Base-by-base conservation (phyloP, 169 alveolate species). In the Plasmodium gonderi region DNA sequence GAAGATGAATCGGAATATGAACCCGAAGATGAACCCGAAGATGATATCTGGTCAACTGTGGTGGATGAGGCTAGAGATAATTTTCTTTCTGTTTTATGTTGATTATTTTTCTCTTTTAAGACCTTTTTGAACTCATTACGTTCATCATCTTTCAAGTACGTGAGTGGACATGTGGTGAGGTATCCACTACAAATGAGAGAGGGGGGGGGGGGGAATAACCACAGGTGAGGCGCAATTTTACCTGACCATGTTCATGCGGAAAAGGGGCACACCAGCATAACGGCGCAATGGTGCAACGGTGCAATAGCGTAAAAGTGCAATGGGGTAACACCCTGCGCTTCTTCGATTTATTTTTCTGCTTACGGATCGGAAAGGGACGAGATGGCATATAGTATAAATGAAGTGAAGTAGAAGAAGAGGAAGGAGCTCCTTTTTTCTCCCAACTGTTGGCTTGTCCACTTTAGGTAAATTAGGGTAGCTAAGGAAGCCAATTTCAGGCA, bases 351-450 rank as follows among this genome's bases (percentile, higher is more conserved):
- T 14, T 82, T 72, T 78, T 31, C 11, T 79, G 26, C 64, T 9
- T 82, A 82, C 92, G 92, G 92, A 69, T 82, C 64, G 40, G 80
- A 17, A 8, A 36, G 44, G 29, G 92, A 82, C 3, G 82, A 69
- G 45, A 82, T 49, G 60, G 42, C 42, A 72, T 82, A 82, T 40
- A 82, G 40, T 2, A 69, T 49, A 44, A 82, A 82, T 12, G 92
- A 82, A 47, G 64, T 20, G n/a, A 40, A 5, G 65, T 82, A 82
- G 77, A 82, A 40, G 26, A 82, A 47, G 64, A 82, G 33, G 40
- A 44, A 82, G 42, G n/a, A 4, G 44, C 29, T 45, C 20, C 38
- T 12, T 6, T 64, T 26, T n/a, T 11, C 49, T 11, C 20, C 38
- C 26, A 36, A 20, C 14, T 17, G 38, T 23, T 69, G 33, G 14